Conservation (phyloP, 2,329 filamentous ascomycete species). For the Rhinocladiella similis region DNA sequence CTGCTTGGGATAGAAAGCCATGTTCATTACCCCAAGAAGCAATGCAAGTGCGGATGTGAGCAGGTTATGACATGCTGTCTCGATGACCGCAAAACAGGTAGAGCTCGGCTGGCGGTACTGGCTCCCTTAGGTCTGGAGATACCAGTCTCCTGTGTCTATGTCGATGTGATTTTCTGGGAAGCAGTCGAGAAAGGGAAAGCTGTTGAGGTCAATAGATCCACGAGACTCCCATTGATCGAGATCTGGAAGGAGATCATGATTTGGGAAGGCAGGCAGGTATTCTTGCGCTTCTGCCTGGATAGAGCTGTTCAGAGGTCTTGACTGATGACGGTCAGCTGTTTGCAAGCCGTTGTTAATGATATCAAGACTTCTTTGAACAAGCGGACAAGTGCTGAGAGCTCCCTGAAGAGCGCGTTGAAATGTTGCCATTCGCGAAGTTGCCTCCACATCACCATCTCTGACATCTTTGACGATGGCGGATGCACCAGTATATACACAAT, state of each 20-base stretch:
- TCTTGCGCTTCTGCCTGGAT: too few species aligned
- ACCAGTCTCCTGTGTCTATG: background rate
- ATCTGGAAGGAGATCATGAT: too few species aligned
- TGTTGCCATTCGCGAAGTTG: background rate
- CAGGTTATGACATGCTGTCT: too few species aligned
- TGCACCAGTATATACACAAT: background rate
- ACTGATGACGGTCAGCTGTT: too few species aligned
- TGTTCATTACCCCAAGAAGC: too few species aligned
- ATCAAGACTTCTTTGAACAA: slow-evolving; percentile 7
- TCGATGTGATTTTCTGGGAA: background rate
- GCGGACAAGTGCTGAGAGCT: slow-evolving; percentile 4
- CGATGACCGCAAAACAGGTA: too few species aligned
- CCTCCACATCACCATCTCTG: background rate
- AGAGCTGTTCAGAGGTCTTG: too few species aligned
- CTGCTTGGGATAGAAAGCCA: too few species aligned
- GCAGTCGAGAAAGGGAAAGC: background rate
- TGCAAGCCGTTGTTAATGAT: background rate
- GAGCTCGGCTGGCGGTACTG: too few species aligned
- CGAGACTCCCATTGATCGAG: too few species aligned
- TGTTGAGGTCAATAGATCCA: background rate
- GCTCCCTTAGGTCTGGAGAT: background rate
- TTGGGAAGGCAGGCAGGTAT: too few species aligned
- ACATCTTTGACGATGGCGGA: background rate
- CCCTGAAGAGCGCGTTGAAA: background rate
- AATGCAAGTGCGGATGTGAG: too few species aligned